Conservation (phyloP, 2,329 filamentous ascomycete genomes). For the Ascochyta pisi region DNA sequence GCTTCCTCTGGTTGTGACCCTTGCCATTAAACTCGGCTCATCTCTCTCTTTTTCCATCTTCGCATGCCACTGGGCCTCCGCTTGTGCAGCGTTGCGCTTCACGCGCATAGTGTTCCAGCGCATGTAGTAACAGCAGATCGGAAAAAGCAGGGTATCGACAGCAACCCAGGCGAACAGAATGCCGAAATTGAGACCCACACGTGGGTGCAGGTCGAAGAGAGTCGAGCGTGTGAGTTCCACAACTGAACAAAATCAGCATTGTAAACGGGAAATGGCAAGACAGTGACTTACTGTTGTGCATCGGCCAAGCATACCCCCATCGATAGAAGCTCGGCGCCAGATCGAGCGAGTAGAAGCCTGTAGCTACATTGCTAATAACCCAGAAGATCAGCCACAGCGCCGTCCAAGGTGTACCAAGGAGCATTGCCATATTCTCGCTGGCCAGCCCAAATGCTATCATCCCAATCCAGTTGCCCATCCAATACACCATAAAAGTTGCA, state of each 20-base stretch:
- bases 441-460: slow-evolving; percentile 69
- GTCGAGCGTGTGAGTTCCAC: slow-evolving; percentile 66
- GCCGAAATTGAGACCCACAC: slow-evolving; percentile 66
- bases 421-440: slow-evolving; percentile 70
- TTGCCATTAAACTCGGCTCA: slow-evolving; percentile 31
- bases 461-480: slow-evolving; percentile 67
- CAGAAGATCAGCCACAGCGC: slow-evolving; percentile 71
- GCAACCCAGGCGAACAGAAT: slow-evolving; percentile 65
- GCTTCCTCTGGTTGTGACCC: slow-evolving; percentile 33
- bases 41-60: slow-evolving; percentile 41
- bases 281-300: slow-evolving; percentile 61
- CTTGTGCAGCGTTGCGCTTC: slow-evolving; percentile 32
- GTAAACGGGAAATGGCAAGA: background rate
- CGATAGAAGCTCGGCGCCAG: slow-evolving; percentile 64
- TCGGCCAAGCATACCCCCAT: slow-evolving; percentile 70
- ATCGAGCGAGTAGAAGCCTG: slow-evolving; percentile 65
- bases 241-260: slow-evolving; percentile 43
- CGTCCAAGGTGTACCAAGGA: slow-evolving; percentile 67
- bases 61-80: slow-evolving; percentile 33
- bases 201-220: slow-evolving; percentile 65
- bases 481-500: slow-evolving; percentile 67
- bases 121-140: slow-evolving; percentile 55
- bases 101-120: slow-evolving; percentile 46
- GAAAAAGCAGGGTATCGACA: slow-evolving; percentile 62
- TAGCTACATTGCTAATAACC: slow-evolving; percentile 70